Evolutionary conservation across 805 yeast genomes (phyloP), one percentile per base, ranked within the genome.

Genomic region (Spathaspora gorwiae): DNA sequence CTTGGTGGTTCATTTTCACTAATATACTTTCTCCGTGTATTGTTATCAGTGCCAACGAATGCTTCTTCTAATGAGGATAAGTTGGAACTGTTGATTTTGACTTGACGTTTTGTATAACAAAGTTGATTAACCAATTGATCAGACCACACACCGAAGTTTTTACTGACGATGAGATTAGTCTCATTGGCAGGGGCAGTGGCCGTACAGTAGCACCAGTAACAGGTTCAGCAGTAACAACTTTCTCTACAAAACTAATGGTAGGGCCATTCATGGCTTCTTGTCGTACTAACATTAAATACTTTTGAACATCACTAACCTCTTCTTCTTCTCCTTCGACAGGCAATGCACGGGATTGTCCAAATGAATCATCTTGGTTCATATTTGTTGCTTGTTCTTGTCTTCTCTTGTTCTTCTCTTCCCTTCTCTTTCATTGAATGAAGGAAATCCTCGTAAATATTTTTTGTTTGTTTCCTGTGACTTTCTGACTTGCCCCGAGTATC

Each of bases 1-100:
- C 61, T 44, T 1, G 72, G 72, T 3, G 73, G 68, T 0, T 55
- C 54, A 35, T 48, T 50, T 9, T 60, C 54, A 36, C 64, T 48
- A 8, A 70, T 57, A 27, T 49, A 51, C 35, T 55, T 50, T 15
- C 73, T 52, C 74, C 75, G 70, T 39, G 53, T 46, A 27, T 49
- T 51, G 6, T 67, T 63, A 0, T 62, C 55, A 1, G 32, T 57
- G 38, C 8, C 8, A 29, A 9, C 32, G 12, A 9, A 13, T 14
- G 33, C 42, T 29, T 40, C 39, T 30, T 32, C 19, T 30, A 32
- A 9, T 12, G 29, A 11, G 7, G 26, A 31, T 30, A 19, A 27
- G 39, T 26, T 12, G 37, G 6, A 35, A 39, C 26, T n/a, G 36
- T 26, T 15, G 29, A n/a, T n/a, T 35, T 33, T 15, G 32, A 29